Base-by-base conservation (phyloP, 805 yeast species). In the Sungouiella thailandica region DNA sequence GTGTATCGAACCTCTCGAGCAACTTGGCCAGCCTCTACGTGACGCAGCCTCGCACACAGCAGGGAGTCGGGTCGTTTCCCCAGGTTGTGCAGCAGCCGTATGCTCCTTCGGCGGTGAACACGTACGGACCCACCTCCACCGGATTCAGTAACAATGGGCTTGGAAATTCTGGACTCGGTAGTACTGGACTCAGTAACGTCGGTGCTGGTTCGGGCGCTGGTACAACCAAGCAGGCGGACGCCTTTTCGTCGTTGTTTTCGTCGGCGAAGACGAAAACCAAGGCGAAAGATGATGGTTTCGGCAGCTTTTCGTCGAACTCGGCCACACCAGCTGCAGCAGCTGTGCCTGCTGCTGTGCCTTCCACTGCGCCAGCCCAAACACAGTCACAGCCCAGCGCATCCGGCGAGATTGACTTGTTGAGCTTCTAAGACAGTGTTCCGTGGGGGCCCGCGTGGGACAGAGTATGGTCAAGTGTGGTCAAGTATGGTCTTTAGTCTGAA, bases 191-290 rank as follows among this genome's bases (percentile, higher is more conserved):
- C 34, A n/a, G n/a, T 32, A 28, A 25, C 44, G 32, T 28, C 29
- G 38, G 25, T 34, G 36, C 27, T 31, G 35, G 25, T 25, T 57
- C 67, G 3, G 52, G 68, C 7, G 52, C 70, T 4, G 66, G 66
- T 4, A 58, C 63, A n/a, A 47, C 68, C 8, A 60, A 62, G 37
- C 58, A 68, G 4, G 62, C 70, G 34, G 93, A 83, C 51, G 83
- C 89, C 1, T 83, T 83, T 57, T 80, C 89, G 16, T 77, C 83
- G 3, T 63, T 83, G 43, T 78, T 83, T 47, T 65, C 75, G 7
- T 59, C 76, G 17, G 94, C 94, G 5, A 78, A 82, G 50, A 59
- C 78, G 32, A 58, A 62, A 45, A 43, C 41, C 13, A 30, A 43
- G 19, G 43, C 23, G 31, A 49, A 46, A 17, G 61, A 58, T 37